Evolutionary conservation across 768 basidiomycete genomes (phyloP).

Genomic region (Phylloporus rhodoxanthus): DNA sequence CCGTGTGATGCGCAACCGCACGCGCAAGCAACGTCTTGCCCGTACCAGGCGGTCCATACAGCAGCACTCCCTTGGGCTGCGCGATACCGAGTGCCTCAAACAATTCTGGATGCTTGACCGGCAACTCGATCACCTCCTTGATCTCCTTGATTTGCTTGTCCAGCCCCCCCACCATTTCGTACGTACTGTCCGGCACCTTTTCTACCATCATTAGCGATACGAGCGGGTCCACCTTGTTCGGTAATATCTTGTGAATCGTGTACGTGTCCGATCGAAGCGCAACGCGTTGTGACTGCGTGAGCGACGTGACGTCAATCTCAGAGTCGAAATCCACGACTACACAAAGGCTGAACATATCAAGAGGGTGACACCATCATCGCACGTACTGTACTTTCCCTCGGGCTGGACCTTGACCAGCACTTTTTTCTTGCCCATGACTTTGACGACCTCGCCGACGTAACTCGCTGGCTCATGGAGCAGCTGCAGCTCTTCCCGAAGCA

Average conservation of each 20-base stretch:
- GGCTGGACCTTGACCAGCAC: conserved; percentile 97
- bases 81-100: conserved; percentile 96
- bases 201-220: conserved; percentile 99
- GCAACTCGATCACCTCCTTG: conserved; percentile 97
- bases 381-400: conserved; percentile 96
- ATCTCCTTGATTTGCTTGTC: conserved; percentile 99
- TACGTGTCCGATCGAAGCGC: conserved; percentile 96
- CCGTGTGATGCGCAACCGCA: conserved; percentile 95
- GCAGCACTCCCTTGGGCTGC: conserved; percentile 91
- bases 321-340: conserved; percentile 90
- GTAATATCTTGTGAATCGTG: conserved; percentile 92
- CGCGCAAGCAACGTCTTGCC: conserved; percentile 94
- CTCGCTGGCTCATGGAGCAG: conserved; percentile 91
- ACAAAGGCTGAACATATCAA: not conserved
- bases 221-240: conserved; percentile 96
- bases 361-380: no score
- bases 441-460: conserved; percentile 96
- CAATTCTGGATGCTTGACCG: conserved; percentile 95
- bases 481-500: conserved; percentile 89
- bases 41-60: conserved; percentile 95
- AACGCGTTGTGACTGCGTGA: conserved; percentile 85
- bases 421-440: conserved; percentile 99
- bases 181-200: conserved; percentile 98
- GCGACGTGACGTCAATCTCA: conserved; percentile 71
- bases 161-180: conserved; percentile 99